phyloP scores from a whole-genome alignment of 73 alveolate genomes.

The Tetrahymena elliotti region DNA sequence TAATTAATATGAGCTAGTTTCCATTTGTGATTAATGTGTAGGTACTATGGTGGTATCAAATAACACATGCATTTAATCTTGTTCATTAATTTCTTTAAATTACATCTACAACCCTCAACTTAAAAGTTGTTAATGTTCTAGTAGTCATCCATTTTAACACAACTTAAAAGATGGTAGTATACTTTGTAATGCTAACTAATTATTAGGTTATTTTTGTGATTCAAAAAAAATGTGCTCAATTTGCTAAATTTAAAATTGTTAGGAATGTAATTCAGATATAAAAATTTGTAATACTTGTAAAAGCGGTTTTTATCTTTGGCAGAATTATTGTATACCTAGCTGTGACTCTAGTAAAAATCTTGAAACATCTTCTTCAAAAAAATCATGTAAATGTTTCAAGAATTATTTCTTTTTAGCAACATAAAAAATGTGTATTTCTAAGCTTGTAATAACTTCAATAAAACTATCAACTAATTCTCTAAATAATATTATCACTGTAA shows the following conservation, averaged over 20 bases:
- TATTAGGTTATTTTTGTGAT: not conserved
- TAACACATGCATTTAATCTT: not conserved
- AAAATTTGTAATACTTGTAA: not conserved
- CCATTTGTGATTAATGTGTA: not conserved
- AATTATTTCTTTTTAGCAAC: not conserved
- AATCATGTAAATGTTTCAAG: not conserved
- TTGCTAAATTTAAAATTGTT: not conserved
- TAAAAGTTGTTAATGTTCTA: not conserved
- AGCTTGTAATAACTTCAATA: not conserved
- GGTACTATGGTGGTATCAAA: not conserved
- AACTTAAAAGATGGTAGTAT: not conserved
- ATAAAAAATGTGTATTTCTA: not conserved
- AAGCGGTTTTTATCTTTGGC: not conserved
- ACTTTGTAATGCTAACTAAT: not conserved
- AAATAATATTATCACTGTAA: not conserved
- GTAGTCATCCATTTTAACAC: not conserved
- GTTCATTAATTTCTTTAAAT: not conserved
- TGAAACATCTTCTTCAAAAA: not conserved
- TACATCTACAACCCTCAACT: not conserved
- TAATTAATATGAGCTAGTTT: not conserved
- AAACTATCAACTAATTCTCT: not conserved
- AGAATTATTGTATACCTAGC: not conserved
- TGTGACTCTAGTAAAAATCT: not conserved
- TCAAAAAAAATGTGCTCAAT: not conserved
- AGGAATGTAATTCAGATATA: not conserved